A percentile compares a stretch with the other conserved stretches of the same genome.
Conservation (phyloP, 2,329 filamentous ascomycete genomes). For the Fusarium mundagurra region DNA sequence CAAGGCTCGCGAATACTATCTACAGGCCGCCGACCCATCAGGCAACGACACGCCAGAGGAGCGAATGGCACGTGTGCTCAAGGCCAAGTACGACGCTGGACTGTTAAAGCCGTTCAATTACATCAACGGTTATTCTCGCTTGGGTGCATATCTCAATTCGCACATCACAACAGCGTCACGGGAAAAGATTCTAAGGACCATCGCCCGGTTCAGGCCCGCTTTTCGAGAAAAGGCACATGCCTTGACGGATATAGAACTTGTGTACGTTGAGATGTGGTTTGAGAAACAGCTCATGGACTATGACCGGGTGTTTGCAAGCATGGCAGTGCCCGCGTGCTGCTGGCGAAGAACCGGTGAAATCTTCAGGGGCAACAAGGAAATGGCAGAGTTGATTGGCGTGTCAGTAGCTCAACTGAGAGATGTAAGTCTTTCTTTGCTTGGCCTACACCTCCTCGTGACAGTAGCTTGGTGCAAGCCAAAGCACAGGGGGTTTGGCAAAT, state of each 20-base stretch:
- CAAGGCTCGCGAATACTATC: constrained; percentile 89
- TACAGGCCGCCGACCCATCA: constrained; percentile 94
- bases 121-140: constrained; percentile 90
- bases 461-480: constrained; percentile 1
- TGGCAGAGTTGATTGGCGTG: constrained; percentile 95
- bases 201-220: constrained; percentile 93
- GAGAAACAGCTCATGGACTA: constrained; percentile 97
- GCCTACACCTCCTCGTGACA: constrained; percentile 9
- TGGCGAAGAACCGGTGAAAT: constrained; percentile 98
- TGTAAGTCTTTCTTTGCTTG: constrained; percentile 63
- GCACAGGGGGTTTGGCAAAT: background rate
- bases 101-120: constrained; percentile 98
- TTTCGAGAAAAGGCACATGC: constrained; percentile 95
- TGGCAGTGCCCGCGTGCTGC: constrained; percentile 97
- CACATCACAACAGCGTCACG: constrained; percentile 85
- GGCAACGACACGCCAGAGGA: constrained; percentile 88
- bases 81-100: constrained; percentile 95
- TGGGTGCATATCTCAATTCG: constrained; percentile 91
- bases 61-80: constrained; percentile 92
- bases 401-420: constrained; percentile 91
- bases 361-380: constrained; percentile 96
- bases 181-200: constrained; percentile 89
- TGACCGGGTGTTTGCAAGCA: constrained; percentile 96
- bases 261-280: constrained; percentile 99
- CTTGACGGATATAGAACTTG: constrained; percentile 91